Evolutionary conservation across 805 yeast species (phyloP).

Genomic region (Candida ficus): DNA sequence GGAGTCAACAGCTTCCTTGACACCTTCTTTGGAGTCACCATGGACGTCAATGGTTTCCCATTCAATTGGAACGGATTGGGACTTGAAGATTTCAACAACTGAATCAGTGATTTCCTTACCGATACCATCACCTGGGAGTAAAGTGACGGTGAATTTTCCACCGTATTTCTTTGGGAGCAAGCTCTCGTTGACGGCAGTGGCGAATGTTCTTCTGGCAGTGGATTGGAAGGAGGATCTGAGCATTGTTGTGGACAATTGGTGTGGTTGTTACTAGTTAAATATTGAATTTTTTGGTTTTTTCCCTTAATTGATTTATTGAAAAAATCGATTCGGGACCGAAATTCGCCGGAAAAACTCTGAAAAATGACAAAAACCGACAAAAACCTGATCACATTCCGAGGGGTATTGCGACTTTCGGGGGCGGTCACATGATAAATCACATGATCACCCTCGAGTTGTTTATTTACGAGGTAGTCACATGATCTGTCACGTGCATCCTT

Average conservation of each 20-base stretch:
- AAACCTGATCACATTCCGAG: no score
- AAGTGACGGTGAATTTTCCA: constrained; percentile 88
- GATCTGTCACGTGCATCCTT: no score
- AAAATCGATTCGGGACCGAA: no score
- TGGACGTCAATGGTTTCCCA: constrained; percentile 82
- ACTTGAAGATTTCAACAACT: constrained; percentile 82
- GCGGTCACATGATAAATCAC: no score
- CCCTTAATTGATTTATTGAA: background rate
- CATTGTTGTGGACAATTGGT: constrained; percentile 21
- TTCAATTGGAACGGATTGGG: constrained; percentile 86
- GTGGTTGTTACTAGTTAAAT: background rate
- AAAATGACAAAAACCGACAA: no score
- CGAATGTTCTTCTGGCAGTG: constrained; percentile 34
- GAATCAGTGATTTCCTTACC: constrained; percentile 95
- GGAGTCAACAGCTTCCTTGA: constrained; percentile 82
- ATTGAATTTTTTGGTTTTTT: background rate
- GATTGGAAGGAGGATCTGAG: constrained; percentile 24
- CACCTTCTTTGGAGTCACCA: constrained; percentile 52
- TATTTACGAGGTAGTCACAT: no score
- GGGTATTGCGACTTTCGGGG: no score
- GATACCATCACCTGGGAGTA: constrained; percentile 97
- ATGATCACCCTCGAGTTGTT: no score
- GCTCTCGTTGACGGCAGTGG: constrained; percentile 52
- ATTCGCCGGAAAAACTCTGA: no score
- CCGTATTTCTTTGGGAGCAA: constrained; percentile 89